phyloP scores from a whole-genome alignment of 192 early-diverging fungal species.

The Coemansia sp. region DNA sequence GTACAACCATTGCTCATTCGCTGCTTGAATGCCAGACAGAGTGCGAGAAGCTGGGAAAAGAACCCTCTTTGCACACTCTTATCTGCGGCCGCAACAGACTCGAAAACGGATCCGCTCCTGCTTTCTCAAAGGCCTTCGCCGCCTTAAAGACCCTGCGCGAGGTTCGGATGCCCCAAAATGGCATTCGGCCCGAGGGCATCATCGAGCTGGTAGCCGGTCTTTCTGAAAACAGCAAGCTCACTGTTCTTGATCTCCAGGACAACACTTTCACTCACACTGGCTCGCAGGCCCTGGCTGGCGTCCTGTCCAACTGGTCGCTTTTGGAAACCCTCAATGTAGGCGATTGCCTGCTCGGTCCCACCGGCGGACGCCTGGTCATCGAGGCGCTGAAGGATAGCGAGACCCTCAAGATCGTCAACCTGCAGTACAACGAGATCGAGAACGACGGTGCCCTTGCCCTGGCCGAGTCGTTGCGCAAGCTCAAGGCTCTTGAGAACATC shows the following conservation, averaged over 20 bases:
- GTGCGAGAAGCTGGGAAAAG: conserved; percentile 61
- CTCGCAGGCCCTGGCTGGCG: conserved; percentile 73
- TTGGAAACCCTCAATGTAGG: conserved; percentile 81
- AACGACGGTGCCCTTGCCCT: conserved; percentile 65
- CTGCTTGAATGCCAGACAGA: conserved; percentile 75
- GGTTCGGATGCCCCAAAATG: conserved; percentile 94
- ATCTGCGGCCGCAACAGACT: conserved; percentile 92
- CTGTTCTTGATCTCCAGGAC: conserved; percentile 89
- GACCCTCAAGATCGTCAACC: conserved; percentile 62
- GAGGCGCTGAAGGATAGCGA: conserved; percentile 63
- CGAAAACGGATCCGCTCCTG: conserved; percentile 77
- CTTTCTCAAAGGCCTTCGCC: conserved; percentile 79
- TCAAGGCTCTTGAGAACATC: conserved; percentile 63
- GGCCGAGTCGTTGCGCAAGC: conserved; percentile 65
- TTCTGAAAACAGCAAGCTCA: conserved; percentile 63
- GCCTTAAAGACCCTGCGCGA: conserved; percentile 72
- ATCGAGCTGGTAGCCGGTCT: conserved; percentile 69
- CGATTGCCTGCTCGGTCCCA: conserved; percentile 82
- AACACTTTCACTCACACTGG: conserved; percentile 92
- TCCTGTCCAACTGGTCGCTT: conserved; percentile 75
- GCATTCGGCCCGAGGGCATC: conserved; percentile 95
- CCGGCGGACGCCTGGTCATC: conserved; percentile 68
- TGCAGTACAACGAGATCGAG: conserved; percentile 92
- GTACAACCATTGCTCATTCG: conserved; percentile 79
- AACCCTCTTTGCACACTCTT: conserved; percentile 73